Evolutionary conservation across 176 grass and related monocot species (phyloP).

Genomic region (Dactylis glomerata): DNA sequence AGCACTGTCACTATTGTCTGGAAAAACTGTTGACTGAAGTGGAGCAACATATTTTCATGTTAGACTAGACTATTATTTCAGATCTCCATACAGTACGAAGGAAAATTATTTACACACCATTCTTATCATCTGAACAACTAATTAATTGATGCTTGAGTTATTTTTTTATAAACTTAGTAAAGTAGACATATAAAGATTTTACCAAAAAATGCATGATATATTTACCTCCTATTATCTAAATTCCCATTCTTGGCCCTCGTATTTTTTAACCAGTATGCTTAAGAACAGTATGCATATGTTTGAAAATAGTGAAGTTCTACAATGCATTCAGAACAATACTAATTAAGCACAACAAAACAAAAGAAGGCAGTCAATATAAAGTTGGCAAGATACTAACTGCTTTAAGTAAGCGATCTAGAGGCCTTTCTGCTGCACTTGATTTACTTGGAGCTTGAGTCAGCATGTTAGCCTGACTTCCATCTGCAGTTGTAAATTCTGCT

Average conservation of each 20-base stretch:
- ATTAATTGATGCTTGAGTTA: not conserved
- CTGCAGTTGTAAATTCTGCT: constrained; percentile 76
- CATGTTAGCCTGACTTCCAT: constrained; percentile 68
- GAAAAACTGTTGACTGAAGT: not conserved
- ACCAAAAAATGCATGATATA: not conserved
- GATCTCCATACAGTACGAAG: not conserved
- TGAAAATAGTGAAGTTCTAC: not conserved
- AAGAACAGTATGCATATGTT: constrained; percentile 2
- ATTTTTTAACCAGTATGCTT: constrained; percentile 7
- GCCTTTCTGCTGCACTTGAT: constrained; percentile 68
- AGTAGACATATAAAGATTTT: not conserved
- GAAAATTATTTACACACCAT: constrained; percentile 6
- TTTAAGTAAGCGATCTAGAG: constrained; percentile 82
- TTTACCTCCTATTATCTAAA: constrained; percentile 10
- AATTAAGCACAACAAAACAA: constrained; percentile 13
- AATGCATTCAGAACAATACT: constrained; percentile 5
- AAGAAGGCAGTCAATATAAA: constrained; percentile 23
- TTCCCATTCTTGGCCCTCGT: not conserved
- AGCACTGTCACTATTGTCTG: not conserved
- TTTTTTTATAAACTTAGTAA: not conserved
- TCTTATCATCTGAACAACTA: constrained; percentile 25
- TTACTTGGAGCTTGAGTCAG: constrained; percentile 56
- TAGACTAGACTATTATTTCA: not conserved
- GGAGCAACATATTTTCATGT: not conserved
- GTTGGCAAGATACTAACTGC: constrained; percentile 49